These are phyloP conservation scores for Bothriochloa decipiens DNA, from an alignment of 176 grass and related monocot species.

Conservation along the genomic window DNA sequence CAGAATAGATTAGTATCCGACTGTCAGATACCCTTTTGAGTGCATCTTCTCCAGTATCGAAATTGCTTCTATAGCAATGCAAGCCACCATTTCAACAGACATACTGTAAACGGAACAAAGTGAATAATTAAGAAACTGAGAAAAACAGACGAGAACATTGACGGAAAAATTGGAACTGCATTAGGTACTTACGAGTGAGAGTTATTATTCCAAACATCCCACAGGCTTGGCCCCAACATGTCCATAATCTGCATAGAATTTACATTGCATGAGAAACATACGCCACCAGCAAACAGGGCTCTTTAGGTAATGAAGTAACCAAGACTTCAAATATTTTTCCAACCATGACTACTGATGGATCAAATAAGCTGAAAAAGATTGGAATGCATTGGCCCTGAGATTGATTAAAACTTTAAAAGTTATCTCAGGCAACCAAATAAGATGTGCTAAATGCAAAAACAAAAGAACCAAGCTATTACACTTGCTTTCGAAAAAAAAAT, in stretches of 20 bases:
- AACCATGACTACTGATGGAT: conserved; percentile 6
- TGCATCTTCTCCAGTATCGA: conserved; percentile 95
- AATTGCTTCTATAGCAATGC: conserved; percentile 96
- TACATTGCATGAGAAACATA: conserved; percentile 29
- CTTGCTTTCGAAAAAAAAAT: not conserved
- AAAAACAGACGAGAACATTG: conserved; percentile 18
- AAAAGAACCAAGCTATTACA: not conserved
- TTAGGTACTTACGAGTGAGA: conserved; percentile 69
- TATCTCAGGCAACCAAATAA: not conserved
- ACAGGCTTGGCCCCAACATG: conserved; percentile 91
- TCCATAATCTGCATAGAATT: conserved; percentile 75
- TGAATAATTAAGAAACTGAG: conserved; percentile 2
- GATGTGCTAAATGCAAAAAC: not conserved
- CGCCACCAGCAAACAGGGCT: not conserved
- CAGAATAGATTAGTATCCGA: conserved; percentile 24
- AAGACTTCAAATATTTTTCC: conserved; percentile 19
- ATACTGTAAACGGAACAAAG: conserved; percentile 55
- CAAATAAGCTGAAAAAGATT: conserved; percentile 11
- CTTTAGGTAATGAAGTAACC: conserved; percentile 23
- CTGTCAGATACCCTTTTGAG: conserved; percentile 74
- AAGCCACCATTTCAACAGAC: conserved; percentile 98
- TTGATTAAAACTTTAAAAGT: conserved; percentile 16
- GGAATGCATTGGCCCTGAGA: not conserved
- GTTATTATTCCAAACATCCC: conserved; percentile 98
- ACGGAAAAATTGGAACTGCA: conserved; percentile 25